Conservation (phyloP, 2,329 filamentous ascomycete genomes). For the Claviceps purpurea region DNA sequence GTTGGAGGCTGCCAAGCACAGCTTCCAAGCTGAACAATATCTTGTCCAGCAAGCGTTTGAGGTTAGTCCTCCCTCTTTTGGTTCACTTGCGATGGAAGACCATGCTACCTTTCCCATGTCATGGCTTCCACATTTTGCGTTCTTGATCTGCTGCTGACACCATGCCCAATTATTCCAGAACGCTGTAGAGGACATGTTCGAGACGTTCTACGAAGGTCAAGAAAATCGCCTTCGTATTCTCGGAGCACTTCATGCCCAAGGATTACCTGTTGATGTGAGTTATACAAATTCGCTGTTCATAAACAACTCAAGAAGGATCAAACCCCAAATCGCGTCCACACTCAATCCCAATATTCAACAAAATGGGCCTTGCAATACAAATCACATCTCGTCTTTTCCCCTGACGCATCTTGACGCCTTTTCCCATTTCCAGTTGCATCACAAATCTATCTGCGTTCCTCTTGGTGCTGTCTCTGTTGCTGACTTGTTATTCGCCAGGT, state of each 20-base stretch:
- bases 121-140: neutral
- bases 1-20: conserved; percentile 25
- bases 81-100: neutral
- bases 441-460: conserved; percentile 1
- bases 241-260: conserved; percentile 27
- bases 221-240: conserved; percentile 33
- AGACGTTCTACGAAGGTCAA: conserved; percentile 31
- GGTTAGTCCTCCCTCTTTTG: conserved; percentile 18
- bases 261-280: conserved; percentile 37
- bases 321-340: too few species aligned
- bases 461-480: conserved; percentile 1
- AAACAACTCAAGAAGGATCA: too few species aligned
- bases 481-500: conserved; percentile 16
- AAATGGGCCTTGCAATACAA: too few species aligned
- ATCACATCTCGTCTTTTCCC: neutral
- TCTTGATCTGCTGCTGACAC: neutral
- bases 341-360: too few species aligned
- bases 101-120: too few species aligned
- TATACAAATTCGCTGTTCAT: neutral
- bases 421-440: neutral
- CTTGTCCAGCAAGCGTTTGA: conserved; percentile 22
- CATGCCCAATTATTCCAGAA: conserved; percentile 16
- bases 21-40: conserved; percentile 19
- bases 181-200: conserved; percentile 23
- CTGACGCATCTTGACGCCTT: conserved; percentile 1